Base-by-base conservation (phyloP, 345 rosid species). In the Salix koriyanagi region DNA sequence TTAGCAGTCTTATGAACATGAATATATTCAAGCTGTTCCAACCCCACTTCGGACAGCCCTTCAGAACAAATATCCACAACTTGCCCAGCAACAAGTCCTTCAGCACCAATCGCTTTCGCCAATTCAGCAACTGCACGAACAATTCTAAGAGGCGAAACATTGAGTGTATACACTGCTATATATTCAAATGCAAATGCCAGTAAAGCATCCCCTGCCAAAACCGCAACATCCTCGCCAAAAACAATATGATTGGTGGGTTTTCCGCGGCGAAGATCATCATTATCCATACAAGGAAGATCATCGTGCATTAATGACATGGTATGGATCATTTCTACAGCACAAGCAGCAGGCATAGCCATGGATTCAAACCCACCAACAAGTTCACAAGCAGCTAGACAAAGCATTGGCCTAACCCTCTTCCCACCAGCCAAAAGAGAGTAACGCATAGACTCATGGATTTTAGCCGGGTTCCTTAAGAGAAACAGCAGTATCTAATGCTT, bases 221-320 rank as follows among this genome's bases (percentile, higher is more conserved):
- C 91, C 4, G 98, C 97, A 2, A 93, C 85, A 71, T 91, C 92
- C 67, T 93, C 98, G 1, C 98, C 97, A 61, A 78, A 96, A 3
- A 92, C 92, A 72, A 83, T 90, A 82, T 96, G 99, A 62, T 96
- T 96, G 1, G 98, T 93, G 15, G 98, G 94, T 64, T 93, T 93
- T 3, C 99, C 98, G 0, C 98, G 96, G 79, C 99, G 98, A 79
- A 93, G 89, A 65, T 92, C 97, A 79, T 93, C 98, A 87, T 96
- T 90, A 32, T 96, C 98, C 98, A 93, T 96, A 61, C 96, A 92
- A 42, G 99, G 98, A 9, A 96, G 85, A 65, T 96, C 99, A 71
- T 96, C 99, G 64, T 96, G 99, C 67, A 96, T 93, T 10, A 96
- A 82, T 0, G 98, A 96, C 98, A 96, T 96, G 76, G 98, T 91